phyloP scores from a whole-genome alignment of 495 filamentous ascomycete species.

The Aspergillus wentii region DNA sequence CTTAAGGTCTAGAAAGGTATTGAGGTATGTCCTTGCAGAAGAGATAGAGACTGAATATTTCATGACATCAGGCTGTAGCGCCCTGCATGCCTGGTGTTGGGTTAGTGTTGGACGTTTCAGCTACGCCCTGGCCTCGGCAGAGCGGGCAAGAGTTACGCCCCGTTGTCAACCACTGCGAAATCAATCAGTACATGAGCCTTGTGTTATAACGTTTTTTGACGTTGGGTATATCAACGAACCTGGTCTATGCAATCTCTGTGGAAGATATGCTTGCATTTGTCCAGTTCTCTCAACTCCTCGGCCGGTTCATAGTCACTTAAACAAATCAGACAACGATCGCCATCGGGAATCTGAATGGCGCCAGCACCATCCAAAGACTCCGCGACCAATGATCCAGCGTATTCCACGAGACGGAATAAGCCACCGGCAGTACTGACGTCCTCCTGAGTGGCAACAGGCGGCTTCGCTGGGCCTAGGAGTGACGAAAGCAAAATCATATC shows the following conservation, averaged over 20 bases:
- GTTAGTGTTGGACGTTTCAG: constrained; percentile 26
- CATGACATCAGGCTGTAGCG: constrained; percentile 15
- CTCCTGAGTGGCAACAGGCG: constrained; percentile 63
- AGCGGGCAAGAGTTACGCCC: constrained; percentile 76
- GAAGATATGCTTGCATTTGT: constrained; percentile 66
- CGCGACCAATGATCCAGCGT: constrained; percentile 44
- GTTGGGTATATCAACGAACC: constrained; percentile 37
- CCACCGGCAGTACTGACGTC: constrained; percentile 65
- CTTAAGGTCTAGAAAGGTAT: not conserved
- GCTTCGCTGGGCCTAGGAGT: constrained; percentile 68
- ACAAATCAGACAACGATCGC: constrained; percentile 67
- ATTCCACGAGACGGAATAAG: constrained; percentile 45
- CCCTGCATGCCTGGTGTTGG: constrained; percentile 14
- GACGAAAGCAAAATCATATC: constrained; percentile 74
- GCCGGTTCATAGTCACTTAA: constrained; percentile 64
- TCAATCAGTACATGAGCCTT: constrained; percentile 8
- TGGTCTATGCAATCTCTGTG: constrained; percentile 74
- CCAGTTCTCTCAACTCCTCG: constrained; percentile 58
- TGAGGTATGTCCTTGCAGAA: too few species aligned
- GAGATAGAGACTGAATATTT: too few species aligned
- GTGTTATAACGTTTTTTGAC: not conserved
- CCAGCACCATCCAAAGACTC: constrained; percentile 43
- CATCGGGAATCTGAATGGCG: constrained; percentile 45
- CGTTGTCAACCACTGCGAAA: constrained; percentile 65
- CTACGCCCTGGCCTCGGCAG: constrained; percentile 66